Evolutionary conservation across 2,329 filamentous ascomycete species (phyloP), one percentile per base, ranked within the genome.

Genomic region (Nigrograna mackinnonii): DNA sequence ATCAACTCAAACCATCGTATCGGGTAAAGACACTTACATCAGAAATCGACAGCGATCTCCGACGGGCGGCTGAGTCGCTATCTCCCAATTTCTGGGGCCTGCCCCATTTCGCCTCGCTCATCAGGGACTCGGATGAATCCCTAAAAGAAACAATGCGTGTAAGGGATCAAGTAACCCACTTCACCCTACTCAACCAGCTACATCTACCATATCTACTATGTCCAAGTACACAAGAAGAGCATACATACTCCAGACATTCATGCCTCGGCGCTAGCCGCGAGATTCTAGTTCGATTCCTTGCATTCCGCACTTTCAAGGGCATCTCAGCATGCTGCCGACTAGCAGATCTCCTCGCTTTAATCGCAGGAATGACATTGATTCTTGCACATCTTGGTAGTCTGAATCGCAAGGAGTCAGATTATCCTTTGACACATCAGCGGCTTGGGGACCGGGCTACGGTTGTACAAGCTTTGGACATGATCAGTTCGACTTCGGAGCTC

Each of bases 11-110:
- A n/a, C n/a, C n/a, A n/a, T n/a, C n/a, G n/a, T n/a, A n/a, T n/a
- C 44, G 53, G 4, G 56, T 66, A 38, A 47, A 64, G 33, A 43
- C 39, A 2, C 35, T 49, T 2, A 67, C 66, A 3, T 50, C 61
- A 30, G 50, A 17, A 2, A 34, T 57, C 16, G 55, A 59, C 36
- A 6, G 3, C 2, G 38, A 51, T 22, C 21, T 59, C 4, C 43
- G 48, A 20, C 22, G 35, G 13, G 44, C 49, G 5, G 47, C 50
- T 6, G 34, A 35, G 6, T 24, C 31, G 5, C 33, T 59, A 17
- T 52, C 52, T 4, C 32, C 21, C 17, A 30, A 44, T 18, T 59
- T 51, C 48, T 57, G 54, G 54, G 22, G 48, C 11, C 13, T 42
- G 6, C 50, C 52, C 7, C 37, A 49, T n/a, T 46, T 48, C 6